Evolutionary conservation across 306 rosid genomes (phyloP), one percentile per base, ranked within the genome.

Genomic region (Vigna nakashimae): DNA sequence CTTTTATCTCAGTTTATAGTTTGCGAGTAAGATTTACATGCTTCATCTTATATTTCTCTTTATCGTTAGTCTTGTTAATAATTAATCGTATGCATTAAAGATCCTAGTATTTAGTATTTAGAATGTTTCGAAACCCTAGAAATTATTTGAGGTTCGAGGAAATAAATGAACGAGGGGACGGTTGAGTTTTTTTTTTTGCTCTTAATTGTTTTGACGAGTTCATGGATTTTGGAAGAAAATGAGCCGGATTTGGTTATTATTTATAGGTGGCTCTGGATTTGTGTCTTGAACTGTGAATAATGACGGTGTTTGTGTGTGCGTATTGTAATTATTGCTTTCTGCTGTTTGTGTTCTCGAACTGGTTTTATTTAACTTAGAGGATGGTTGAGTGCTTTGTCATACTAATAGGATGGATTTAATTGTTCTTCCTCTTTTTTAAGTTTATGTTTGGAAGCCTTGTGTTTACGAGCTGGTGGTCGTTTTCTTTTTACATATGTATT

Each of bases 111-210:
- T 78, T 16, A 0, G 9, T 46, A 28, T 58, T 78, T 22, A 0
- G 9, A 69, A 36, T 34, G 42, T 60, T 67, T 72, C 9, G 30
- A 80, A 83, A 86, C 85, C 89, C 89, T 86, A 80, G 51, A 63
- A 59, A 16, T 59, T 20, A 0, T 10, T 38, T n/a, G 11, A 34
- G 71, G 6, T 73, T 73, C 57, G 28, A 26, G 56, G 10, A 22
- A 18, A 8, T n/a, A 16, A 16, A 34, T 16, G 36, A 15, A 9
- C 11, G 14, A 4, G n/a, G 52, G 6, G 10, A 18, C 16, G 22
- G 9, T 56, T 48, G 0, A 18, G 45, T 34, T 49, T 56, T 52
- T 53, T 53, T 32, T 17, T 52, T 53, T 20, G 15, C 13, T 38
- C 9, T 6, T 38, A 8, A 40, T 40, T 58, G 1, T 67, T 81